Evolutionary conservation across 2,329 filamentous ascomycete species (phyloP).

Genomic region (Fusarium bactridioides): DNA sequence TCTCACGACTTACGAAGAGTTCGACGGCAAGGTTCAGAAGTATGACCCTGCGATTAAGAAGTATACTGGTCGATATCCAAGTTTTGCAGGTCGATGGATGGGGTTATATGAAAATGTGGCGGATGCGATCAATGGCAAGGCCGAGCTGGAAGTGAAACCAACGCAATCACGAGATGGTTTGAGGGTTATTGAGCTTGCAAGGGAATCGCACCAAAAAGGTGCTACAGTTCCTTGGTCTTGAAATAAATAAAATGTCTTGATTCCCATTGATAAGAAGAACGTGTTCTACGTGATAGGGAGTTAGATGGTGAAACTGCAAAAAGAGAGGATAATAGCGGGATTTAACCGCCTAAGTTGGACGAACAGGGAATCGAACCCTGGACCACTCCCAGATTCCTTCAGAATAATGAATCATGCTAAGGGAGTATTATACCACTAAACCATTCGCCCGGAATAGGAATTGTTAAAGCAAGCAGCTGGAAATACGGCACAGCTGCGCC

Average conservation of each 20-base stretch:
- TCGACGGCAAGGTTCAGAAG: slow-evolving; percentile 44
- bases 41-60: slow-evolving; percentile 43
- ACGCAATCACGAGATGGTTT: slow-evolving; percentile 50
- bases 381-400: slow-evolving; percentile 13
- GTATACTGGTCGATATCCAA: slow-evolving; percentile 50
- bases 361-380: slow-evolving; percentile 29
- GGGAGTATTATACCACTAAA: slow-evolving; percentile 31
- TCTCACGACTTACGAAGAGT: slow-evolving; percentile 49
- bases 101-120: slow-evolving; percentile 52
- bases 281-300: accelerated
- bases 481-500: accelerated
- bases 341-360: slow-evolving; percentile 5
- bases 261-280: not conserved
- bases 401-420: slow-evolving; percentile 9
- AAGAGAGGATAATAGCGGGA: slow-evolving; percentile 1
- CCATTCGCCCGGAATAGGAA: slow-evolving; percentile 15
- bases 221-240: slow-evolving; percentile 41
- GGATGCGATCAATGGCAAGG: slow-evolving; percentile 49
- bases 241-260: not conserved
- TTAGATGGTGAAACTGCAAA: not conserved
- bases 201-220: slow-evolving; percentile 48
- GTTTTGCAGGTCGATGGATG: slow-evolving; percentile 49
- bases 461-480: not conserved
- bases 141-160: slow-evolving; percentile 50
- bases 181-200: slow-evolving; percentile 49